Conservation (phyloP, 2,329 filamentous ascomycete species). For the Cercospora citrullina region DNA sequence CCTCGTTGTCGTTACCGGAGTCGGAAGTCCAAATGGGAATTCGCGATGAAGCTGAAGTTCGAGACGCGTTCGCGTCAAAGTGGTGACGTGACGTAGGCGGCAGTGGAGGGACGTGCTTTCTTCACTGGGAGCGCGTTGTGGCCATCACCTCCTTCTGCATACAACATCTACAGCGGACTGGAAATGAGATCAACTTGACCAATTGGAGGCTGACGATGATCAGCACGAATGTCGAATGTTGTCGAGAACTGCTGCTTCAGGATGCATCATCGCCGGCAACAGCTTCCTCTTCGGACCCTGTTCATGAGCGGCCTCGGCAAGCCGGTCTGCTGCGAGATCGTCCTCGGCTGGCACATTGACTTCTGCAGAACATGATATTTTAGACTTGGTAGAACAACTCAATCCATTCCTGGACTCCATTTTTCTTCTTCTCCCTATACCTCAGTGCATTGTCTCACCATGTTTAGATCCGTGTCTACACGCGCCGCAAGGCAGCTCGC, state of each 20-base stretch:
- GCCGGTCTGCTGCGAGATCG: conserved; percentile 8
- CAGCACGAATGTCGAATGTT: not conserved
- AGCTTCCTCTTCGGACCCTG: conserved; percentile 12
- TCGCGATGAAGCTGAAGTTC: conserved; percentile 12
- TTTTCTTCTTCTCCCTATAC: not conserved
- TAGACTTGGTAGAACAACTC: conserved; percentile 11
- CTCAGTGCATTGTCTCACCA: conserved; percentile 26
- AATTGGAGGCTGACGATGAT: not conserved
- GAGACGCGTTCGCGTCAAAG: conserved; percentile 14
- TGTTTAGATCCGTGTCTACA: conserved; percentile 49
- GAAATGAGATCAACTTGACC: not conserved
- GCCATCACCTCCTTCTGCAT: not conserved
- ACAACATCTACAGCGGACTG: not conserved
- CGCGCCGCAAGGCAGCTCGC: conserved; percentile 43
- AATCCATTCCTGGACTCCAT: not conserved
- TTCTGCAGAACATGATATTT: conserved; percentile 10
- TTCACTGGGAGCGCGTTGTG: not conserved
- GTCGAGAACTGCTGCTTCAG: not conserved
- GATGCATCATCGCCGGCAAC: not conserved
- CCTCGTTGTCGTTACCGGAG: conserved; percentile 7
- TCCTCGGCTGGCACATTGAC: conserved; percentile 16
- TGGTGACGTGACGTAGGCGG: conserved; percentile 14
- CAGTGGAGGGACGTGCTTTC: not conserved
- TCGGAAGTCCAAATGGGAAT: not conserved
- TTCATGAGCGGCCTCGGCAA: conserved; percentile 13